Percentiles rank a stretch among this genome's conserved stretches.
Conservation (phyloP, 2,329 filamentous ascomycete genomes). For the Verticillium nonalfalfae region DNA sequence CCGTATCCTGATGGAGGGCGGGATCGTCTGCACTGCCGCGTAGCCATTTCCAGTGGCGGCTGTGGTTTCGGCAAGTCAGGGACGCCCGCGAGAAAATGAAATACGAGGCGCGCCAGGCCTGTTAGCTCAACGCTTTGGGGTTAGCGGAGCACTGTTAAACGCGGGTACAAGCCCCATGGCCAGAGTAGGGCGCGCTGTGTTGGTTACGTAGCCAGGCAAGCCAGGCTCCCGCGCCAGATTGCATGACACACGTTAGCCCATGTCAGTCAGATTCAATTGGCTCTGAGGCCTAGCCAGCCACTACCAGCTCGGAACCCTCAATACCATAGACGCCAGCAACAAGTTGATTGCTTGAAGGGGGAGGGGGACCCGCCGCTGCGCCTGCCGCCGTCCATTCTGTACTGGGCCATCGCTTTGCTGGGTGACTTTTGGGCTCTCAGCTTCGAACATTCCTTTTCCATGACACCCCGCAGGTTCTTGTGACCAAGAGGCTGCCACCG, state of each 20-base stretch:
- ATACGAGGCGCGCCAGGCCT: conserved; percentile 9
- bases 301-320: not conserved
- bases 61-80: not conserved
- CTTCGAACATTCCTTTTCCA: too few relatives aligned
- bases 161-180: conserved; percentile 13
- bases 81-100: not conserved
- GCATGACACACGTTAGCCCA: conserved; percentile 20
- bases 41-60: conserved; percentile 4
- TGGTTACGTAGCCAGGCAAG: conserved; percentile 11
- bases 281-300: conserved; percentile 16
- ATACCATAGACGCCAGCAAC: not conserved
- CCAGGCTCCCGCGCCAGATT: conserved; percentile 26
- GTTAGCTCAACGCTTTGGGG: conserved; percentile 2
- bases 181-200: conserved; percentile 6
- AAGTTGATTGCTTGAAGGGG: not conserved
- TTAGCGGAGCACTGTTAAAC: conserved; percentile 19
- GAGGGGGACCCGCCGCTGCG: not conserved
- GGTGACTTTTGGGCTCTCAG: too few relatives aligned
- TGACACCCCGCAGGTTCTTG: not conserved
- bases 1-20: not conserved
- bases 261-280: conserved; percentile 23
- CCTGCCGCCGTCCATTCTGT: not conserved
- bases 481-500: not conserved
- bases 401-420: not conserved
- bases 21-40: conserved; percentile 8